Percentiles rank a stretch among this genome's conserved stretches.
phyloP scores from a whole-genome alignment of 768 basidiomycete species.

The Trametes gibbosa region DNA sequence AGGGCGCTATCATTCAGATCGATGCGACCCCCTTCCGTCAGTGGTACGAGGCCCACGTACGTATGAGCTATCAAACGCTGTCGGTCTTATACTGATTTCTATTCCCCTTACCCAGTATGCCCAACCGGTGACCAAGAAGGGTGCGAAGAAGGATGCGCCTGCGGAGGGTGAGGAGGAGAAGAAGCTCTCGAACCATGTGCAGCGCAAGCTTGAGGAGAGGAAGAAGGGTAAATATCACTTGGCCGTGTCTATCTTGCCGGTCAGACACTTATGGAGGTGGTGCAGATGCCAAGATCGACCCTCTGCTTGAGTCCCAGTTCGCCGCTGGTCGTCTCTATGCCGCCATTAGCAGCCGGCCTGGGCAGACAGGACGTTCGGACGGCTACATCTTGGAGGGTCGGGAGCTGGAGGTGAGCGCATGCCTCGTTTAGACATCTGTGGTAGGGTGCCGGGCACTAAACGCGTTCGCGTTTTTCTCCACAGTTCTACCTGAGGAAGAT shows the following conservation, averaged over 20 bases:
- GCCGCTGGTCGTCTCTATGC: conserved; percentile 96
- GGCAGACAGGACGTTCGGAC: conserved; percentile 94
- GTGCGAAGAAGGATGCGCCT: conserved; percentile 55
- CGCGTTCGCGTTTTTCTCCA: conserved; percentile 20
- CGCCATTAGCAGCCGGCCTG: conserved; percentile 89
- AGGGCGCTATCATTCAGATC: conserved; percentile 93
- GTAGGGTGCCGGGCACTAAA: neutral
- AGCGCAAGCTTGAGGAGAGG: conserved; percentile 82
- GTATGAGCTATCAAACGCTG: conserved; percentile 27
- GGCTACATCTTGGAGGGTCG: conserved; percentile 98
- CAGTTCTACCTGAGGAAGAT: conserved; percentile 96
- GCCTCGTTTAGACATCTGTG: neutral
- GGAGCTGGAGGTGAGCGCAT: conserved; percentile 82
- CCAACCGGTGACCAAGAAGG: conserved; percentile 90
- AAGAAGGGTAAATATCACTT: conserved; percentile 73
- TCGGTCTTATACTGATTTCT: neutral
- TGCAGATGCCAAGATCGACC: conserved; percentile 86
- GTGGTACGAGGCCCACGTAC: conserved; percentile 98
- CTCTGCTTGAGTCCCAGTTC: conserved; percentile 86
- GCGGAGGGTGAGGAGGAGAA: conserved; percentile 55
- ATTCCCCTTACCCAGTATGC: conserved; percentile 66
- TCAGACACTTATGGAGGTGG: conserved; percentile 2
- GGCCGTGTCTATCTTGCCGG: neutral
- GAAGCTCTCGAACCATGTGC: conserved; percentile 89
- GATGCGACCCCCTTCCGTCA: conserved; percentile 99